Percentiles rank a stretch among this genome's conserved stretches.
Evolutionary conservation across 257 asterid species (phyloP).

Genomic region (Scutellaria baicalensis): DNA sequence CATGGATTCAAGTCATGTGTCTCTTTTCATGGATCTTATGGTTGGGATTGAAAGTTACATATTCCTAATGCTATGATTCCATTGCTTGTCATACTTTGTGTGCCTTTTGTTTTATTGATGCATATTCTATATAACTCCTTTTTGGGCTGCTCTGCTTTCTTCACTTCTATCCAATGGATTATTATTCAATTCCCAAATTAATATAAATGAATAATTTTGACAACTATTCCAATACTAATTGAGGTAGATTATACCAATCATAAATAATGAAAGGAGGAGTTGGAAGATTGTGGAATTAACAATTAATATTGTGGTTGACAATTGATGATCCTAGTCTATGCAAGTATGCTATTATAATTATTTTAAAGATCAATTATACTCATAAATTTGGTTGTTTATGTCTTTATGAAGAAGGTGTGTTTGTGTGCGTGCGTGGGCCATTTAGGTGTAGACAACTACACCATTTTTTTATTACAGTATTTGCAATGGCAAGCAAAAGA

Average conservation of each 20-base stretch:
- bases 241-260: too few species aligned
- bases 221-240: too few species aligned
- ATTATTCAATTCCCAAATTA: too few species aligned
- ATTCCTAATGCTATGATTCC: slow-evolving; percentile 27
- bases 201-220: too few species aligned
- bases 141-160: not conserved
- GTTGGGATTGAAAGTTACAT: slow-evolving; percentile 33
- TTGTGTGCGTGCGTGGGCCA: slow-evolving; percentile 5
- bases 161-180: not conserved
- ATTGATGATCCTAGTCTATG: not conserved
- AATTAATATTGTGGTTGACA: not conserved
- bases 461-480: not conserved
- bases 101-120: slow-evolving; percentile 3
- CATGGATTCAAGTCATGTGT: not conserved
- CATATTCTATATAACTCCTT: not conserved
- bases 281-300: too few species aligned
- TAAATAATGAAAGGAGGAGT: too few species aligned
- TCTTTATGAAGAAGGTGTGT: too few species aligned
- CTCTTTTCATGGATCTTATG: slow-evolving; percentile 12
- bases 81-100: not conserved
- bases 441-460: not conserved
- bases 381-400: not conserved
- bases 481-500: slow-evolving; percentile 36
- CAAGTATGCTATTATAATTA: too few species aligned
- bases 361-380: not conserved